Conservation (phyloP, 495 filamentous ascomycete genomes). For the Tuber aestivum region DNA sequence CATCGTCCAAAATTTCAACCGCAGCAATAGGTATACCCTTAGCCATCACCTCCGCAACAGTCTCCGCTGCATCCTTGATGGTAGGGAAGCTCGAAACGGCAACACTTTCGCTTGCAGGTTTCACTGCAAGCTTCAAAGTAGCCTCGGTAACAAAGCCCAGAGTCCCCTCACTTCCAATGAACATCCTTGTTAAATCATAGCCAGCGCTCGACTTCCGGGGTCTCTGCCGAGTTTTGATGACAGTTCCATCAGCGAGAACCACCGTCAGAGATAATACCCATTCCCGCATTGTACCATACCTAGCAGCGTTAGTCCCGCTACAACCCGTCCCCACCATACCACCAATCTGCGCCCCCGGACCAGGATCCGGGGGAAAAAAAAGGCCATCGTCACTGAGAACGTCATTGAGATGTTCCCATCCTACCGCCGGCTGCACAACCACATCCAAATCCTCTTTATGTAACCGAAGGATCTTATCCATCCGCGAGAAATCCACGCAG, state of each 20-base stretch:
- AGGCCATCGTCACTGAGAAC: slow-evolving; percentile 59
- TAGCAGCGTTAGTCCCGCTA: slow-evolving; percentile 85
- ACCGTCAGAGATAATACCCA: slow-evolving; percentile 90
- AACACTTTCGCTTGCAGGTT: slow-evolving; percentile 71
- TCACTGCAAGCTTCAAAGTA: slow-evolving; percentile 73
- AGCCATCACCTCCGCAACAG: slow-evolving; percentile 70
- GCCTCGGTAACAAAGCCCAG: slow-evolving; percentile 83
- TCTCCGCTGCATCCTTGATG: slow-evolving; percentile 72
- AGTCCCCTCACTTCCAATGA: slow-evolving; percentile 90
- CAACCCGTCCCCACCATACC: slow-evolving; percentile 96
- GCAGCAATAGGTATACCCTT: slow-evolving; percentile 79
- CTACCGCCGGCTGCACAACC: slow-evolving; percentile 72
- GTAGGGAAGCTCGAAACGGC: slow-evolving; percentile 75
- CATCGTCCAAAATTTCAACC: slow-evolving; percentile 87
- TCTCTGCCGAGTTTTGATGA: slow-evolving; percentile 79
- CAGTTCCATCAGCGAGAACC: slow-evolving; percentile 82
- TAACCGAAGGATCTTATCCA: slow-evolving; percentile 65
- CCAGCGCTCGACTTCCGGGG: slow-evolving; percentile 77
- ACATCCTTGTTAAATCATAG: slow-evolving; percentile 78
- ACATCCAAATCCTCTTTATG: slow-evolving; percentile 74
- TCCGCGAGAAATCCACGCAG: slow-evolving; percentile 67
- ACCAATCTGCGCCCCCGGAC: slow-evolving; percentile 80
- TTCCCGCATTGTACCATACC: slow-evolving; percentile 94
- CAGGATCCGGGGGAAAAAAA: slow-evolving; percentile 81
- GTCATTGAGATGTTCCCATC: slow-evolving; percentile 74